Base-by-base conservation (phyloP, 768 basidiomycete species). In the Leccinellum rugosiceps region DNA sequence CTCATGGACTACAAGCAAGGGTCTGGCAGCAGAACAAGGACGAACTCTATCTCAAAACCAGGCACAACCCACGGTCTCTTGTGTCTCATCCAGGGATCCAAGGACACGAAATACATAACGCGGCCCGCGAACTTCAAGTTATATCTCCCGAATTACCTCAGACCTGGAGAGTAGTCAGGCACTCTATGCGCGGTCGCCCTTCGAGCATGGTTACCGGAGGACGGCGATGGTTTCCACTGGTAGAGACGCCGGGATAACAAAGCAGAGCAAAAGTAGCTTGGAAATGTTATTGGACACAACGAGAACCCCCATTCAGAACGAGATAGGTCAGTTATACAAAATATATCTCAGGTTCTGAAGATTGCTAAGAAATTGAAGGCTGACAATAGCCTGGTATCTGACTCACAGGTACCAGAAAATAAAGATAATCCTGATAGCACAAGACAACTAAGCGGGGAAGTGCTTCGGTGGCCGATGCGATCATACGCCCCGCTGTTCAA, bases 281-380 rank as follows among this genome's bases (percentile, higher is more conserved):
- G 25, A 15, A 15, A 7, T 23, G 13, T n/a, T 19, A 44, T 31
- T 15, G 10, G 10, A 23, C 19, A 44, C 13, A 13, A 44, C 14
- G 6, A 21, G 19, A 21, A 44, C 11, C 19, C 17, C 13, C 4
- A 8, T 21, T 11, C 11, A 43, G 38, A 41, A 41, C 19, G 11
- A 43, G 21, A 43, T 21, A 3, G 19, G 41, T 43, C 19, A 43
- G 41, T 26, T 1, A 43, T 59, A 31, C 50, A 44, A 59, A 58
- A 59, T 25, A 59, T 25, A 26, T 44, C 47, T 46, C 34, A 46
- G 48, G 31, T 65, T 67, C 59, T 41, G 23, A 32, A 34, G 41
- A 47, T 67, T 56, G 44, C 52, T 32, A 44, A 60, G 48, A 13
- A 44, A 13, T 21, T 10, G 45, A 13, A 8, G 13, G 46, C 17